Evolutionary conservation across 2,329 filamentous ascomycete species (phyloP), one percentile per base, ranked within the genome.

Genomic region (Aaosphaeria pasadenensis): DNA sequence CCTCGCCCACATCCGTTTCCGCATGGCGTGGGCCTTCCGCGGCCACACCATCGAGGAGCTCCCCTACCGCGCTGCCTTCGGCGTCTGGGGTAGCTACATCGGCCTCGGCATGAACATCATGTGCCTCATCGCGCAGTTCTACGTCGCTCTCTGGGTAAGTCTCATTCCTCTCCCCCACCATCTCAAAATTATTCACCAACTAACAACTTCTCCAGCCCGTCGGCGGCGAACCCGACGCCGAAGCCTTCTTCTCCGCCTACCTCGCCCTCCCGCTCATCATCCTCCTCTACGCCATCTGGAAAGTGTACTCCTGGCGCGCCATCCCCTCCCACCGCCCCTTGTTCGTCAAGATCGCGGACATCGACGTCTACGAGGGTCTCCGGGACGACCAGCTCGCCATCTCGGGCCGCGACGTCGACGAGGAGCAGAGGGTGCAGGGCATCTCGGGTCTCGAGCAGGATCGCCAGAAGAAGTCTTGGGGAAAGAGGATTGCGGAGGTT

Each of bases 1-100:
- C 67, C 73, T 94, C n/a, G 83, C 86, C 13, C 91, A 96, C 71
- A 94, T 96, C 64, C 89, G 90, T 46, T 96, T 96, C 79, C 88
- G 91, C 49, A 70, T 72, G 13, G 64, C 59, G 31, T 68, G 64
- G 64, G 58, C 48, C 48, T 40, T 40, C 28, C 50, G 53, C 29
- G 69, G 69, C 33, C 69, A 71, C 53, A 56, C 50, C 6, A 35
- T 71, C 7, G 68, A 71, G 24, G 71, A 73, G 48, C 49, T 73
- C 5, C 69, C 71, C 11, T 73, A 66, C 62, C 56, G 57, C 30
- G 69, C 70, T 29, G 46, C 49, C 4, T 69, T 70, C 41, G 71
- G 71, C 39, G 52, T 72, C 28, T 64, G 52, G 48, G 71, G 71
- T 41, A 66, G 61, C 33, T 71, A 60, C 43, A 29, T 69, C 39